Evolutionary conservation across 768 basidiomycete genomes (phyloP).

Genomic region (Boletus reticuloceps): DNA sequence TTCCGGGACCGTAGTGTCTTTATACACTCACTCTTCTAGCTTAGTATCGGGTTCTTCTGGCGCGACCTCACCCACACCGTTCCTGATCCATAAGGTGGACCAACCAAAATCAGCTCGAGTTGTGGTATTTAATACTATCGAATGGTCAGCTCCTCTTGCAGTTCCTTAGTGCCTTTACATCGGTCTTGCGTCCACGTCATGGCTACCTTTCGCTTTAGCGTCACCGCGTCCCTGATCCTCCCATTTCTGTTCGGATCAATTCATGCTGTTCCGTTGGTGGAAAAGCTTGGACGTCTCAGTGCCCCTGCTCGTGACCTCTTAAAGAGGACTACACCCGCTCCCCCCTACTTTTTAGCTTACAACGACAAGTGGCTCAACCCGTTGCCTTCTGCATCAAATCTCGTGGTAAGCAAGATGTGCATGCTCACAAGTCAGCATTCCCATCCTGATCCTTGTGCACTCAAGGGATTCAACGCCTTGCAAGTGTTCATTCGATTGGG

Average conservation of each 20-base stretch:
- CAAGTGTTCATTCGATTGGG: constrained; percentile 3
- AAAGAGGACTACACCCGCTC: constrained; percentile 32
- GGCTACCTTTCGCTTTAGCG: constrained; percentile 6
- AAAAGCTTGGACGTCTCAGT: constrained; percentile 22
- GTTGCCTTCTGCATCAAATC: constrained; percentile 40
- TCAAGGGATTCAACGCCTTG: constrained; percentile 36
- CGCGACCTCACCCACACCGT: background rate
- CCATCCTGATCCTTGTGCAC: background rate
- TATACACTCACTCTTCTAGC: background rate
- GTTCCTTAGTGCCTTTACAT: background rate
- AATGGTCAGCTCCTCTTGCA: background rate
- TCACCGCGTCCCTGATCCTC: constrained; percentile 4
- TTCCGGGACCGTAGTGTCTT: constrained; percentile 1
- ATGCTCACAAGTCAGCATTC: background rate
- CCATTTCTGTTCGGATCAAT: constrained; percentile 9
- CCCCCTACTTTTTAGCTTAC: constrained; percentile 49
- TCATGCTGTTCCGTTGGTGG: constrained; percentile 17
- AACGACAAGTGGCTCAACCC: constrained; percentile 44
- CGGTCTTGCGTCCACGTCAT: constrained; percentile 3
- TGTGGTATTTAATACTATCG: constrained; percentile 20
- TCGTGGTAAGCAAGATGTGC: constrained; percentile 34
- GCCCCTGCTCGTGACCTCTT: constrained; percentile 19
- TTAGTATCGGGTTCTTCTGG: background rate
- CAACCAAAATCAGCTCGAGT: background rate
- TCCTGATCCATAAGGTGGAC: constrained; percentile 7